Evolutionary conservation across 2,329 filamentous ascomycete genomes (phyloP), one percentile per base, ranked within the genome.

Genomic region (Aureobasidium sp.): DNA sequence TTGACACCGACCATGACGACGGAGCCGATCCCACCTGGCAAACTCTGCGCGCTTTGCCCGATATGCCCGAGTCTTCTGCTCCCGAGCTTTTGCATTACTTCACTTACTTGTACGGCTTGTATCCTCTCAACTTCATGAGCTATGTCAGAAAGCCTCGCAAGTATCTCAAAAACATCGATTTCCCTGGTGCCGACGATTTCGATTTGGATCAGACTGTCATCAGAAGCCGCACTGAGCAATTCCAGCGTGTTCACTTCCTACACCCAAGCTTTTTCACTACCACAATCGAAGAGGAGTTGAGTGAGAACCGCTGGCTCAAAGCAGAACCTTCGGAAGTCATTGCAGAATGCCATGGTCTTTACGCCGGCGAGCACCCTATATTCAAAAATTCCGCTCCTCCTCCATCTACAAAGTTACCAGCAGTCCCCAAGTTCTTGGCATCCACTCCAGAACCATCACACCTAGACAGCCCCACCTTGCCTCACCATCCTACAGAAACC

Each of bases 191-290:
- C 1, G 86, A 91, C 64, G 86, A 89, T 59, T 81, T 93, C 45
- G 88, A 92, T 67, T 81, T 93, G 2, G 87, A 93, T 66, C 87
- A 89, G 33, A 85, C 85, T 4, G 85, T 92, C 65, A 90, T 94
- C 60, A 80, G 88, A 5, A 83, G 87, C 66, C 81, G 88, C 53
- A 92, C 88, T 2, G 89, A 93, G 66, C 81, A 81, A 21, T 92
- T 90, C 70, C 81, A 88, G 38, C 82, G 84, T 64, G 82, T 83
- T 37, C 90, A 94, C 72, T 73, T 90, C 6, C 74, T 94, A 17
- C 89, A 94, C 69, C 86, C 89, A n/a, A 92, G 92, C 71, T 93
- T 94, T 71, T 92, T 89, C 69, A 86, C 81, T 38, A 79, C 89
- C 46, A 93, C 89, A 0, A 81, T 89, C 50, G 89, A 94, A 64